Conservation (phyloP, 768 basidiomycete genomes). For the Hydnomerulius pinastri region DNA sequence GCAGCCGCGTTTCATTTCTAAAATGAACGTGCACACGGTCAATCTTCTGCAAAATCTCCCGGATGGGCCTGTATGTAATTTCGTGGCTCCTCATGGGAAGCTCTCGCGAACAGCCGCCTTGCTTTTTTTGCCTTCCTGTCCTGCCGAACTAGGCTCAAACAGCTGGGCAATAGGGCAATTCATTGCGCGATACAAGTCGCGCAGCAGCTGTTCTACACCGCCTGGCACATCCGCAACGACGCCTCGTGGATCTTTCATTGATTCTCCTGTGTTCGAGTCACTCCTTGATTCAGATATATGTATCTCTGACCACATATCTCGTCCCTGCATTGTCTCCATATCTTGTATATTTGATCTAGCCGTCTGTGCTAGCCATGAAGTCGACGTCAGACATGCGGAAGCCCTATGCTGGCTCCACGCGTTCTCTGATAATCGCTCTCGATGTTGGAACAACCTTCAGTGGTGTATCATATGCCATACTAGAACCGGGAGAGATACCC, state of each 20-base stretch:
- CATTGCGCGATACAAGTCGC: background rate
- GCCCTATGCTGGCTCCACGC: constrained; percentile 63
- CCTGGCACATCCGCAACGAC: background rate
- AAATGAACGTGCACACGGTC: background rate
- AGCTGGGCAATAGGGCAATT: background rate
- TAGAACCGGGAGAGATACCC: constrained; percentile 79
- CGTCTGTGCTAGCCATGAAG: constrained; percentile 41
- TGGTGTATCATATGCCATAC: constrained; percentile 81
- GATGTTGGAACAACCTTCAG: constrained; percentile 85
- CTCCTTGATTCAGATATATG: constrained; percentile 13
- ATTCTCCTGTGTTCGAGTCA: constrained; percentile 8
- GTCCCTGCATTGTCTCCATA: background rate
- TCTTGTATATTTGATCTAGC: constrained; percentile 7
- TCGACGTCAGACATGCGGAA: constrained; percentile 65
- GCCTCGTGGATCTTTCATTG: constrained; percentile 11
- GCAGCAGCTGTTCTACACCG: background rate
- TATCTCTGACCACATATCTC: background rate
- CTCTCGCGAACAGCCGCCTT: background rate
- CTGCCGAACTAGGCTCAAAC: background rate
- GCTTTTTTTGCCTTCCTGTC: constrained; percentile 2
- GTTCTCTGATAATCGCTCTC: constrained; percentile 75
- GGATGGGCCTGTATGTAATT: constrained; percentile 3
- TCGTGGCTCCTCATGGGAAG: constrained; percentile 9
- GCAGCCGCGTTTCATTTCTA: constrained; percentile 11
- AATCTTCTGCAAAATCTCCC: constrained; percentile 2